A percentile compares a stretch with the other conserved stretches of the same genome.
These are phyloP conservation scores for Penstemon eatonii DNA, from an alignment of 257 asterid genomes.

Conservation along the genomic window DNA sequence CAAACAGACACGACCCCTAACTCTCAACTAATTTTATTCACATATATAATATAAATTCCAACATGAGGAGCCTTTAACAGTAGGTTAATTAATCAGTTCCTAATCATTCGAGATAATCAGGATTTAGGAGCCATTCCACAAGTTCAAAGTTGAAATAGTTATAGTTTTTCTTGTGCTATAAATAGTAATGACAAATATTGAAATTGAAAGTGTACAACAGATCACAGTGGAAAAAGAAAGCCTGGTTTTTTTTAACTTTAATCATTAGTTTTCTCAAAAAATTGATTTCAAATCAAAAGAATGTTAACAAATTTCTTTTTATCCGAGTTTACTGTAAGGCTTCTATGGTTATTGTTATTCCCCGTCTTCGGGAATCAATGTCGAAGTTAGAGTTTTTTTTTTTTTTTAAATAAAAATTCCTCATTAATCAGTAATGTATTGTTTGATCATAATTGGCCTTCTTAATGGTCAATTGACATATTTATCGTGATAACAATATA, in stretches of 20 bases:
- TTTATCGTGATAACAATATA: no score
- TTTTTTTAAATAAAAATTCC: no score
- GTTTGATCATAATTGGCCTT: no score
- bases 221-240: constrained; percentile 13
- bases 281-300: constrained; percentile 27
- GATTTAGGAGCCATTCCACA: constrained; percentile 15
- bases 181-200: neutral
- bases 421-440: no score
- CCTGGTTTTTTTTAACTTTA: constrained; percentile 25
- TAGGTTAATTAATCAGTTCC: constrained; percentile 7
- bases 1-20: no score
- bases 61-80: constrained; percentile 30
- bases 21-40: no score
- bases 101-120: neutral
- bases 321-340: no score
- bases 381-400: no score
- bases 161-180: neutral
- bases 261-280: constrained; percentile 21
- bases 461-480: no score
- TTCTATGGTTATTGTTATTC: no score
- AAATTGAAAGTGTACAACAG: neutral
- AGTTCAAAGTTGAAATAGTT: neutral
- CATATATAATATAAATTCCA: no score
- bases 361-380: no score
- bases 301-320: constrained; percentile 1